These are phyloP conservation scores for Misopates orontium DNA, from an alignment of 257 asterid species.

Conservation along the genomic window DNA sequence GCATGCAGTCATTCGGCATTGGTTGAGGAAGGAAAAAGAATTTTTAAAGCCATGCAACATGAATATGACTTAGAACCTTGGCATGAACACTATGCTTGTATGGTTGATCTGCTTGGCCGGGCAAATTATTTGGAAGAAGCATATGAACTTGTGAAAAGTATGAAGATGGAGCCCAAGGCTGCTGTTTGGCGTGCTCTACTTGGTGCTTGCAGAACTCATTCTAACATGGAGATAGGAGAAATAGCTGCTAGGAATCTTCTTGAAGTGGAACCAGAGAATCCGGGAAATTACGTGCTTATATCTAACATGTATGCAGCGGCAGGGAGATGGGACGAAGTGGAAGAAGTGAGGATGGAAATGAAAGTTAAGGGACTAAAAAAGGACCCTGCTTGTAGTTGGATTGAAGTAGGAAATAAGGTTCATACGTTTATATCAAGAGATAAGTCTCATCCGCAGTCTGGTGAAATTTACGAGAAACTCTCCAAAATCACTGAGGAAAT, in stretches of 20 bases:
- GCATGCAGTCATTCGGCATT: constrained; percentile 88
- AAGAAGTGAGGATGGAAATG: constrained; percentile 62
- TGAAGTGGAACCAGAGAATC: constrained; percentile 66
- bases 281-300: constrained; percentile 74
- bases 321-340: constrained; percentile 77
- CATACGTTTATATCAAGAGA: constrained; percentile 67
- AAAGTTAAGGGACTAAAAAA: constrained; percentile 63
- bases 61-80: constrained; percentile 68
- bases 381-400: constrained; percentile 95
- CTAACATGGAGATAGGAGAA: constrained; percentile 65
- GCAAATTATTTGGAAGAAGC: constrained; percentile 79
- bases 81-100: constrained; percentile 81
- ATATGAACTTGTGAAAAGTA: constrained; percentile 44
- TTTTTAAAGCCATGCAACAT: constrained; percentile 51
- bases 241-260: constrained; percentile 75
- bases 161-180: constrained; percentile 57
- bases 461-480: constrained; percentile 51
- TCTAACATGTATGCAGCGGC: constrained; percentile 69
- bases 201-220: constrained; percentile 66
- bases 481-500: constrained; percentile 48
- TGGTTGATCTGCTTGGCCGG: constrained; percentile 88
- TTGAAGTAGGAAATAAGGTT: constrained; percentile 55
- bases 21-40: constrained; percentile 60
- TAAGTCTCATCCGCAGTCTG: constrained; percentile 59
- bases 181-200: constrained; percentile 80